Evolutionary conservation across 73 alveolate genomes (phyloP).

Genomic region (Tetrahymena elliotti): DNA sequence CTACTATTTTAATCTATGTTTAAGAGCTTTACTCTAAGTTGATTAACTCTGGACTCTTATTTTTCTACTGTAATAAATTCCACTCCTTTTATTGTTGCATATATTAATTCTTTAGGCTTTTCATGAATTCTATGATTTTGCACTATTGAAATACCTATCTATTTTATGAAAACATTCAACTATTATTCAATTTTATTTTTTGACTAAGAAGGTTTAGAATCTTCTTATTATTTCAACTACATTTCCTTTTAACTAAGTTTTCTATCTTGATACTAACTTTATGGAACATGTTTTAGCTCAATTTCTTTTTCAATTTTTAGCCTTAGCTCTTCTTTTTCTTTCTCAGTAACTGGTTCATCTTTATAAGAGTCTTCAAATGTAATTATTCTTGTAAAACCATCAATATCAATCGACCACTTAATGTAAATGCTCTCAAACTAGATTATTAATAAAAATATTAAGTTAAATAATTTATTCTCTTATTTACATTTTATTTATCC

Average conservation of each 20-base stretch:
- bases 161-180: background rate
- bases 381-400: background rate
- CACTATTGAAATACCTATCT: conserved; percentile 1
- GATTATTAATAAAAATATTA: no score
- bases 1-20: conserved; percentile 17
- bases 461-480: no score
- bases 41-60: background rate
- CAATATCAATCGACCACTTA: background rate
- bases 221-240: background rate
- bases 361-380: background rate
- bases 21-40: conserved; percentile 6
- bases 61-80: conserved; percentile 10
- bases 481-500: background rate
- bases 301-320: background rate
- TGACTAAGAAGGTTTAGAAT: background rate
- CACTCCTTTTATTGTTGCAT: background rate
- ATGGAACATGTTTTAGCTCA: background rate
- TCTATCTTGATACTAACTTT: background rate
- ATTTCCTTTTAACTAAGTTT: background rate
- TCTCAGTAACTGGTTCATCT: background rate
- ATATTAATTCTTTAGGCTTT: conserved; percentile 8
- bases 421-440: background rate
- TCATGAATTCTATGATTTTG: conserved; percentile 3
- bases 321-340: background rate
- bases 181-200: conserved; percentile 1